A percentile compares a stretch with the other conserved stretches of the same genome.
Evolutionary conservation across 345 rosid genomes (phyloP).

Genomic region (Eucalyptus erythrocorys): DNA sequence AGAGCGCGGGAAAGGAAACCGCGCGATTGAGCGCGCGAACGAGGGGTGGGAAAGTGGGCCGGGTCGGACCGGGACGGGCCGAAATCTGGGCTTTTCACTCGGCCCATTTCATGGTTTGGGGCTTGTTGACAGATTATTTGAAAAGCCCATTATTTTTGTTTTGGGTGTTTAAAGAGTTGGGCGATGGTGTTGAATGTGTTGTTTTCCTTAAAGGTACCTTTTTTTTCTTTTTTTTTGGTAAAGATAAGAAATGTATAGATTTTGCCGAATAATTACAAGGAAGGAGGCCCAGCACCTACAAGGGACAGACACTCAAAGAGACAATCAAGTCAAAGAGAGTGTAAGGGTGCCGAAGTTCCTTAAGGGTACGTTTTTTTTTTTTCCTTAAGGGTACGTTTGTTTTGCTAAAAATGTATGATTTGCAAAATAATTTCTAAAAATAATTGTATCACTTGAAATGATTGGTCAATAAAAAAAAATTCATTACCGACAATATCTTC

Average conservation of each 20-base stretch:
- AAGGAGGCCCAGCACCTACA: too few relatives aligned
- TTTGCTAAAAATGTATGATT: fast-evolving
- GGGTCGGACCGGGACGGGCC: neutral
- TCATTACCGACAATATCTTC: fast-evolving
- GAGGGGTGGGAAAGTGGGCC: neutral
- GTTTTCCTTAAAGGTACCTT: fast-evolving
- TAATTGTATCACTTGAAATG: fast-evolving
- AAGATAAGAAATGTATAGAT: too few relatives aligned
- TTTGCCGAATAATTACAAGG: too few relatives aligned
- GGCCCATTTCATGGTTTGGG: neutral
- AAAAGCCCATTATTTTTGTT: neutral
- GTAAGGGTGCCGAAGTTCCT: too few relatives aligned
- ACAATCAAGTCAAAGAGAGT: too few relatives aligned
- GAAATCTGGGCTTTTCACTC: fast-evolving
- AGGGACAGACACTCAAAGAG: too few relatives aligned
- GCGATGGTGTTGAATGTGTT: fast-evolving
- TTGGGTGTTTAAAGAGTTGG: neutral
- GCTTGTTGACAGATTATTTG: neutral
- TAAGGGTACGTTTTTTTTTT: too few relatives aligned
- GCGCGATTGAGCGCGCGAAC: neutral
- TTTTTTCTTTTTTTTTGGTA: too few relatives aligned
- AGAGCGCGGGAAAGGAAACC: neutral
- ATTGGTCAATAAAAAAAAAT: fast-evolving
- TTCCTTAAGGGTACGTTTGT: fast-evolving
- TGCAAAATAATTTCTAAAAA: fast-evolving